Evolutionary conservation across 352 stramenopile genomes (phyloP).

Genomic region (Pythium chondricola): DNA sequence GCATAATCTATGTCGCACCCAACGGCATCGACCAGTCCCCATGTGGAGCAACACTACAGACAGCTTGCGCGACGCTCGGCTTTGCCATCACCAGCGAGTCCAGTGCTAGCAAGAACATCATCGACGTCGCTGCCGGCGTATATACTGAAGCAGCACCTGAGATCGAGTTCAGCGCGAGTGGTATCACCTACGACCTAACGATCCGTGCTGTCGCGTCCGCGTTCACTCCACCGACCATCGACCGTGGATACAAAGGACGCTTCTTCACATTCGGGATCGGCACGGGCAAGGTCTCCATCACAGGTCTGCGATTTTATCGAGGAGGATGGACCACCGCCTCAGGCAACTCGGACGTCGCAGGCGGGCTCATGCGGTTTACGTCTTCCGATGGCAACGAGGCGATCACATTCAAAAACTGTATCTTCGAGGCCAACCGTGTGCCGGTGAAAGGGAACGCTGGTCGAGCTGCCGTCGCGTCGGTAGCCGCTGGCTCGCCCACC

Average conservation of each 20-base stretch:
- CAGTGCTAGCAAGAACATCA: background rate
- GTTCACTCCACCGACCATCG: background rate
- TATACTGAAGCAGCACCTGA: background rate
- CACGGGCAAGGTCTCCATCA: background rate
- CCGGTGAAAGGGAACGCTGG: slow-evolving; percentile 13
- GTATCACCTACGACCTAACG: background rate
- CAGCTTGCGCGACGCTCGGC: background rate
- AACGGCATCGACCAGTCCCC: background rate
- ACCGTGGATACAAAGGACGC: slow-evolving; percentile 2
- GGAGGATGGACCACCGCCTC: slow-evolving; percentile 10
- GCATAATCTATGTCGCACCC: background rate
- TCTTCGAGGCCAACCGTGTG: slow-evolving; percentile 14
- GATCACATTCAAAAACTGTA: slow-evolving; percentile 10
- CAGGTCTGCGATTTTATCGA: slow-evolving; percentile 16
- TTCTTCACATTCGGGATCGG: background rate
- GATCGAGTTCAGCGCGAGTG: background rate
- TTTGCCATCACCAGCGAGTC: background rate
- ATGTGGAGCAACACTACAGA: background rate
- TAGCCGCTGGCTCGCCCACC: slow-evolving; percentile 6
- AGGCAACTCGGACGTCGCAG: slow-evolving; percentile 3
- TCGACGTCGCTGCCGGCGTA: background rate
- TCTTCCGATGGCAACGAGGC: too few relatives aligned
- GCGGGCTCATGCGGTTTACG: slow-evolving; percentile 13
- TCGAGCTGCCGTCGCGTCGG: slow-evolving; percentile 9
- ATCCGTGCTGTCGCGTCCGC: background rate